Conservation (phyloP, 2,329 filamentous ascomycete species). For the Acrodontium crateriforme region DNA sequence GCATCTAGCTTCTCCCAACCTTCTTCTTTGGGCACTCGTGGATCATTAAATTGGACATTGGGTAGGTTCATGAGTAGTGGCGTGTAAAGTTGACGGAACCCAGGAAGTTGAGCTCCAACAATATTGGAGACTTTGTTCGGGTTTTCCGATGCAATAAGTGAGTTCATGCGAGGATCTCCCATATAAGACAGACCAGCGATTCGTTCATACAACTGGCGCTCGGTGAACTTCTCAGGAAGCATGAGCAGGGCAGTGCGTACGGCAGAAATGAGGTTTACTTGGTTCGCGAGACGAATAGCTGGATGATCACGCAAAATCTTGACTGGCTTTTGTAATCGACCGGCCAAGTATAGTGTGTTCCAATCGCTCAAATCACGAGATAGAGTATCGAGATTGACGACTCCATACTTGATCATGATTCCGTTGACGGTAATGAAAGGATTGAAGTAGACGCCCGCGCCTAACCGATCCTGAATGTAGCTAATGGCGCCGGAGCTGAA, state of each 20-base stretch:
- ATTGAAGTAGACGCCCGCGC: slow-evolving; percentile 95
- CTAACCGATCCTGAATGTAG: slow-evolving; percentile 71
- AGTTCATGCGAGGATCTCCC: slow-evolving; percentile 86
- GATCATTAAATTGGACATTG: slow-evolving; percentile 66
- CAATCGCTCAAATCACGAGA: slow-evolving; percentile 76
- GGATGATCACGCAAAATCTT: slow-evolving; percentile 95
- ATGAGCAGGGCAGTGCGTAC: slow-evolving; percentile 79
- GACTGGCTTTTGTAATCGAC: slow-evolving; percentile 89
- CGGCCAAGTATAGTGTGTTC: slow-evolving; percentile 93
- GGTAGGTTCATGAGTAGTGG: slow-evolving; percentile 81
- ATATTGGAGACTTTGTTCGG: slow-evolving; percentile 90
- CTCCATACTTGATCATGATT: slow-evolving; percentile 93
- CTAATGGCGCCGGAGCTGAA: slow-evolving; percentile 71
- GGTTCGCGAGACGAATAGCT: slow-evolving; percentile 81
- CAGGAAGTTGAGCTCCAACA: slow-evolving; percentile 75
- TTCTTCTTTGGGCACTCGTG: slow-evolving; percentile 36
- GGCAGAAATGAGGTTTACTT: slow-evolving; percentile 87
- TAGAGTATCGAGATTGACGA: slow-evolving; percentile 84
- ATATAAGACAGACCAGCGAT: slow-evolving; percentile 90
- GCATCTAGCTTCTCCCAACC: slow-evolving; percentile 26
- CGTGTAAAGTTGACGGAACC: slow-evolving; percentile 83
- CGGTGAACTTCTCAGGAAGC: slow-evolving; percentile 70
- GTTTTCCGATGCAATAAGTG: slow-evolving; percentile 57
- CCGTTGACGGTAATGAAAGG: slow-evolving; percentile 90
- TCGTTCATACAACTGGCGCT: slow-evolving; percentile 75